Conservation (phyloP, 345 rosid species). For the Clarkia xantiana region DNA sequence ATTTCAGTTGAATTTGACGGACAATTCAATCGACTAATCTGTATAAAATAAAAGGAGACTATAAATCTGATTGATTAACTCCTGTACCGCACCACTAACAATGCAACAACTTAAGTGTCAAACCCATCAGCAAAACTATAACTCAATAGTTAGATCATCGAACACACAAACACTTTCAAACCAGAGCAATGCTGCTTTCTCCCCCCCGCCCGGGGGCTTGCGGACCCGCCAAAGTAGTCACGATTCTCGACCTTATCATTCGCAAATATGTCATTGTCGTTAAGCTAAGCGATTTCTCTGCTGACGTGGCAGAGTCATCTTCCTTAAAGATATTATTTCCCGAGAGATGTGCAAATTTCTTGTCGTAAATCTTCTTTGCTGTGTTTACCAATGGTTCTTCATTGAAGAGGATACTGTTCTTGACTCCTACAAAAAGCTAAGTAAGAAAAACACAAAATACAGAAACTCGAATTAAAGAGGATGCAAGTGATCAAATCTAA, state of each 20-base stretch:
- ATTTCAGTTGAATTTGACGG: too few relatives aligned
- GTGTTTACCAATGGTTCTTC: constrained; percentile 48
- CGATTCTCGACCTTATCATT: constrained; percentile 79
- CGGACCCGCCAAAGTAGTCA: constrained; percentile 95
- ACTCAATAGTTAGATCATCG: background rate
- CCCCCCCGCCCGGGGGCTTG: constrained; percentile 99
- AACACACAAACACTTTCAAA: constrained; percentile 29
- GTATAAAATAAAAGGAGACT: too few relatives aligned
- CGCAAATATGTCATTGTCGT: constrained; percentile 68
- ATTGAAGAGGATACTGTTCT: constrained; percentile 12
- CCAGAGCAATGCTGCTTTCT: constrained; percentile 85
- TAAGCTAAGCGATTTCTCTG: constrained; percentile 47
- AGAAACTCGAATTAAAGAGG: too few relatives aligned
- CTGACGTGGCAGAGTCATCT: constrained; percentile 34
- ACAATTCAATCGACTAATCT: too few relatives aligned
- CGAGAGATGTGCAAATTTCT: constrained; percentile 67
- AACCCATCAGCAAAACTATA: too few relatives aligned
- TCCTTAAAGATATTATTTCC: constrained; percentile 85
- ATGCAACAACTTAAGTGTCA: too few relatives aligned
- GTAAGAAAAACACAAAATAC: background rate
- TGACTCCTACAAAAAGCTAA: constrained; percentile 39
- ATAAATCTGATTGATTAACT: too few relatives aligned
- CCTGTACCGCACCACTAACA: too few relatives aligned
- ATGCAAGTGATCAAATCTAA: too few relatives aligned
- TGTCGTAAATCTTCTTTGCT: constrained; percentile 67